Evolutionary conservation across 148 eudicot species (phyloP).

Genomic region (Spergularia marina): DNA sequence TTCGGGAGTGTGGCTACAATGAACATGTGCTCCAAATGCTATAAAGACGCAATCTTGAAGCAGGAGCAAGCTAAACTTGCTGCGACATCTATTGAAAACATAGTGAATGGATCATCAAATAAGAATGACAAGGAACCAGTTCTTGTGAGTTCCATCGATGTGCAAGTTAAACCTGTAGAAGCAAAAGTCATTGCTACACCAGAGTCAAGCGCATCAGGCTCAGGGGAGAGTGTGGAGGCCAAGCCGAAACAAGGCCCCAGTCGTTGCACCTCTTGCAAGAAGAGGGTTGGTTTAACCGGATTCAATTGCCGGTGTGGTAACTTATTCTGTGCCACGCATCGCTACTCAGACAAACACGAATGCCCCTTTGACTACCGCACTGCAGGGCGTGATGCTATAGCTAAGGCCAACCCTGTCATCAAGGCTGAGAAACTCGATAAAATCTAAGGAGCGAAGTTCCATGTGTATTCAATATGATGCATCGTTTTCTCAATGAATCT

Average conservation of each 20-base stretch:
- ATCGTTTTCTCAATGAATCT: constrained; percentile 29
- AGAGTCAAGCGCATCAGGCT: constrained; percentile 30
- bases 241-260: constrained; percentile 51
- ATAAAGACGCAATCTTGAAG: constrained; percentile 58
- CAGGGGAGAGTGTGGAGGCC: constrained; percentile 26
- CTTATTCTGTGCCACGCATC: constrained; percentile 61
- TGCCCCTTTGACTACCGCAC: constrained; percentile 63
- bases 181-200: constrained; percentile 27
- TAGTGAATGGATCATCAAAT: constrained; percentile 61
- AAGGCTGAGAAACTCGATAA: constrained; percentile 56
- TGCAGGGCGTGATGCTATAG: constrained; percentile 59
- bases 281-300: constrained; percentile 68
- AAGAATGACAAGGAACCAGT: constrained; percentile 36
- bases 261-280: constrained; percentile 57
- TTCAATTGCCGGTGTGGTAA: constrained; percentile 65
- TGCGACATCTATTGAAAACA: constrained; percentile 57
- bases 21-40: constrained; percentile 90
- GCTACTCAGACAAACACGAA: constrained; percentile 72
- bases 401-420: constrained; percentile 60
- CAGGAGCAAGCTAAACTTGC: constrained; percentile 71
- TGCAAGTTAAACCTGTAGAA: constrained; percentile 35
- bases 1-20: constrained; percentile 75
- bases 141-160: constrained; percentile 19
- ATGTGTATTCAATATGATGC: constrained; percentile 22
- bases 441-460: constrained; percentile 31